Evolutionary conservation across 345 rosid genomes (phyloP).

Genomic region (Kandelia obovata): DNA sequence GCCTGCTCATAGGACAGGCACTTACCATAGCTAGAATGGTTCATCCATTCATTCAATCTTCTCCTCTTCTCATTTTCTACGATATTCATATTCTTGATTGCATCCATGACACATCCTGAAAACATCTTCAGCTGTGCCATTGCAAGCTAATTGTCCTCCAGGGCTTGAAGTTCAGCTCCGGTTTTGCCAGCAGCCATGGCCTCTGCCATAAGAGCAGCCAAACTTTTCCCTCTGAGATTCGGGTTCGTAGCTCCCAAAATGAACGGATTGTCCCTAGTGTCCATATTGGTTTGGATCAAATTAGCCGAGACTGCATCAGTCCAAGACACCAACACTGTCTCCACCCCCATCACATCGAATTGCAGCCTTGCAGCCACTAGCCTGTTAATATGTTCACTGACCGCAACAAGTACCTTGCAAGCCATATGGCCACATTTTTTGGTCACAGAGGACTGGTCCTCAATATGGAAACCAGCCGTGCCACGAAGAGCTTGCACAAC

Average conservation of each 20-base stretch:
- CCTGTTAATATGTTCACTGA: conserved; percentile 84
- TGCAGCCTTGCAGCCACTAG: conserved; percentile 94
- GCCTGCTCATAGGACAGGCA: conserved; percentile 70
- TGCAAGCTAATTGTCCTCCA: conserved; percentile 81
- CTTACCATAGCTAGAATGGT: conserved; percentile 57
- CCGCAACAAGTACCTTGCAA: conserved; percentile 88
- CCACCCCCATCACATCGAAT: conserved; percentile 91
- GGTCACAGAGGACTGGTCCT: conserved; percentile 92
- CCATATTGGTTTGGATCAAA: conserved; percentile 80
- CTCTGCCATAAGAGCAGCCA: conserved; percentile 63
- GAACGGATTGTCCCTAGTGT: conserved; percentile 86
- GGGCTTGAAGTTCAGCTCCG: conserved; percentile 69
- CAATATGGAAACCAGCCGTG: conserved; percentile 92
- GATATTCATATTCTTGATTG: conserved; percentile 54
- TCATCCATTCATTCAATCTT: conserved; percentile 67
- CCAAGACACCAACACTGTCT: conserved; percentile 89
- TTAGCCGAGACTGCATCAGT: conserved; percentile 86
- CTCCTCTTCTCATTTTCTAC: conserved; percentile 57
- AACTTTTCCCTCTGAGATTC: conserved; percentile 51
- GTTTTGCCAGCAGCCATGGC: conserved; percentile 75
- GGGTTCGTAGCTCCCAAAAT: conserved; percentile 88
- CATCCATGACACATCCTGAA: conserved; percentile 56
- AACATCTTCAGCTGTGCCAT: conserved; percentile 78
- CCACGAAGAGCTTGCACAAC: conserved; percentile 90
- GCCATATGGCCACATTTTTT: conserved; percentile 99